Base-by-base conservation (phyloP, 768 basidiomycete species). In the Serendipita vermifera region DNA sequence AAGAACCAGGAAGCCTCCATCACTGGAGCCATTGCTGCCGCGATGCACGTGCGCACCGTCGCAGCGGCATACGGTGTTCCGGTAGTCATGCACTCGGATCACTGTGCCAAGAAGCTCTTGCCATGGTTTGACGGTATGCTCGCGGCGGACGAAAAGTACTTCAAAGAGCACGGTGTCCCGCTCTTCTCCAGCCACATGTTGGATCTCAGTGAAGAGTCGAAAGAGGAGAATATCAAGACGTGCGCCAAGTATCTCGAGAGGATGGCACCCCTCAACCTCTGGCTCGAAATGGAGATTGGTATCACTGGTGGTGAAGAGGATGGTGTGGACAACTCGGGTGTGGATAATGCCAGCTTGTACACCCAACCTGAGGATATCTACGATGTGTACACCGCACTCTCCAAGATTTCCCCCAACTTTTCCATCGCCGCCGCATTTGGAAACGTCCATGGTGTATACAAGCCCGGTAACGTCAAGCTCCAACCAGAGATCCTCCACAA, bases 271-370 rank as follows among this genome's bases (percentile, higher is more conserved):
- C 70, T 98, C 66, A 85, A 87, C 54, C 73, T 89, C 59, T 99
- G 90, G 90, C 89, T 99, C 69, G 96, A 99, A 79, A 99, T 99
- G 96, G 96, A 99, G 73, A 99, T 99, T 69, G 96, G 96, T 66
- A 98, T 99, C 72, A 99, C 96, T 53, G 96, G 96, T 66, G 96
- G 96, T 64, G 96, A 99, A 71, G 96, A 99, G 70, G 96, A 98
- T 66, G 94, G 96, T 68, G 96, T 99, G 48, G 94, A 99, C 74
- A 99, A 99, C 78, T 85, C 90, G 41, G 81, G 76, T 38, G 91
- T 91, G 60, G 96, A 99, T 74, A 99, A 98, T 72, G 75, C 83
- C 41, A 78, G 79, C 58, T 76, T 98, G 65, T 99, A 99, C 78
- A 99, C 96, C 26, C 96, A 99, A 70, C 93, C 96, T 35, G 85